Evolutionary conservation across 106 monocot species (phyloP).

Genomic region (Iris macrosiphon): DNA sequence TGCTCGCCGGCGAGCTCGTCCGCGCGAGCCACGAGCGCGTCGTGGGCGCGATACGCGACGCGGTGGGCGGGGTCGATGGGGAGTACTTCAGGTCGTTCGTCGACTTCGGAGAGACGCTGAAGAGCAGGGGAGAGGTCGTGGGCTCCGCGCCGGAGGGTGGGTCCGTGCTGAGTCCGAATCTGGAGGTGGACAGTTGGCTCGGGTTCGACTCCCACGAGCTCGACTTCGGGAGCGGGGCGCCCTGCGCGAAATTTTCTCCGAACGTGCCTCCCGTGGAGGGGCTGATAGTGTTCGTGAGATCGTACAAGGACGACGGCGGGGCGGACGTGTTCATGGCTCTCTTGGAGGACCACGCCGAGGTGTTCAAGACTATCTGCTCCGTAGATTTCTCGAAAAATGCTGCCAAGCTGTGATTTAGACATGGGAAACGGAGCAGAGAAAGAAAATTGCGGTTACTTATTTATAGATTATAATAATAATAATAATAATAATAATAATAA

Average conservation of each 20-base stretch:
- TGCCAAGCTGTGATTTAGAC: too few relatives aligned
- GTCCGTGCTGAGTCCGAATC: constrained; percentile 30
- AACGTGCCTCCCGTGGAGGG: constrained; percentile 49
- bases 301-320: constrained; percentile 20
- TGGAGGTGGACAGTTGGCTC: constrained; percentile 73
- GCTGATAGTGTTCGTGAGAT: constrained; percentile 35
- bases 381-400: too few relatives aligned
- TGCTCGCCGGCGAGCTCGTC: constrained; percentile 14
- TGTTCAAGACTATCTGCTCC: constrained; percentile 1
- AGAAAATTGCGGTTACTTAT: too few relatives aligned
- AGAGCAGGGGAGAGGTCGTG: constrained; percentile 7
- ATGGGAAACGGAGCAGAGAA: too few relatives aligned
- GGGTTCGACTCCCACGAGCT: constrained; percentile 46
- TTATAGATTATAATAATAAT: too few relatives aligned
- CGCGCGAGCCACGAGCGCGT: neutral
- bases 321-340: constrained; percentile 17
- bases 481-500: too few relatives aligned
- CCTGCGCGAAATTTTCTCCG: constrained; percentile 16
- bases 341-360: constrained; percentile 11
- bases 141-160: constrained; percentile 12
- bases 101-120: constrained; percentile 44
- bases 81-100: constrained; percentile 66
- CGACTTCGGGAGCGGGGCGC: constrained; percentile 52
- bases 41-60: constrained; percentile 22
- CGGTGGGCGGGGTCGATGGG: constrained; percentile 20